Evolutionary conservation across 176 grass and related monocot species (phyloP).

Genomic region (Carex littledalei): DNA sequence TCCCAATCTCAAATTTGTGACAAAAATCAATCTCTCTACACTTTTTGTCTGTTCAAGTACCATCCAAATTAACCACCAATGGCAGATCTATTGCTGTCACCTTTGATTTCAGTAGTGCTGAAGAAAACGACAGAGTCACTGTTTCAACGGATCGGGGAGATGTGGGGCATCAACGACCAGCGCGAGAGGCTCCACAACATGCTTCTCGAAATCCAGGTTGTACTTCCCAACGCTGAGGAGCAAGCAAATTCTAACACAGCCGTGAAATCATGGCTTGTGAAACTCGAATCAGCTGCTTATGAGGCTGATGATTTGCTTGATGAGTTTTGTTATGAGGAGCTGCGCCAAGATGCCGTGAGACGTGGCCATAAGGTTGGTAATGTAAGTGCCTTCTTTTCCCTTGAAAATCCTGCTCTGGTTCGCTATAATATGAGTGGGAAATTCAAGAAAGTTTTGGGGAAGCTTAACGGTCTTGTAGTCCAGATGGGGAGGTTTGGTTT

Average conservation of each 20-base stretch:
- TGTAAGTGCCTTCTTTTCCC: not conserved
- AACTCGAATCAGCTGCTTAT: conserved; percentile 20
- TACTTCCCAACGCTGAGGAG: conserved; percentile 14
- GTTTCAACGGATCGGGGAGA: not conserved
- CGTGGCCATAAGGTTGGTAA: not conserved
- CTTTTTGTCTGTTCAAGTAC: not conserved
- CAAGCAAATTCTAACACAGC: not conserved
- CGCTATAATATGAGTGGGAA: conserved; percentile 11
- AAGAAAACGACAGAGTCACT: not conserved
- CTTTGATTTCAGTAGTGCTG: not conserved
- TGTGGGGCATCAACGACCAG: conserved; percentile 11
- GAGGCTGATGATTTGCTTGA: conserved; percentile 41
- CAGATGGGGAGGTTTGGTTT: conserved; percentile 19
- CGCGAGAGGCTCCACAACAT: not conserved
- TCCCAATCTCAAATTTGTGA: no score
- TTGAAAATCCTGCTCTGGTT: not conserved
- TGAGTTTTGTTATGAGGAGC: conserved; percentile 25
- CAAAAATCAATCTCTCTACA: no score
- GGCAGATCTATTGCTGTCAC: not conserved
- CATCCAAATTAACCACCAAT: not conserved
- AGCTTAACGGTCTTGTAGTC: not conserved
- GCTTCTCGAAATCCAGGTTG: not conserved
- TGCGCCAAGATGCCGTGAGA: conserved; percentile 17
- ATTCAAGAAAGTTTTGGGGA: conserved; percentile 15
- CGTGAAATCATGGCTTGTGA: conserved; percentile 13